Evolutionary conservation across 495 filamentous ascomycete species (phyloP).

Genomic region (Pyrenopolyporus hunteri): DNA sequence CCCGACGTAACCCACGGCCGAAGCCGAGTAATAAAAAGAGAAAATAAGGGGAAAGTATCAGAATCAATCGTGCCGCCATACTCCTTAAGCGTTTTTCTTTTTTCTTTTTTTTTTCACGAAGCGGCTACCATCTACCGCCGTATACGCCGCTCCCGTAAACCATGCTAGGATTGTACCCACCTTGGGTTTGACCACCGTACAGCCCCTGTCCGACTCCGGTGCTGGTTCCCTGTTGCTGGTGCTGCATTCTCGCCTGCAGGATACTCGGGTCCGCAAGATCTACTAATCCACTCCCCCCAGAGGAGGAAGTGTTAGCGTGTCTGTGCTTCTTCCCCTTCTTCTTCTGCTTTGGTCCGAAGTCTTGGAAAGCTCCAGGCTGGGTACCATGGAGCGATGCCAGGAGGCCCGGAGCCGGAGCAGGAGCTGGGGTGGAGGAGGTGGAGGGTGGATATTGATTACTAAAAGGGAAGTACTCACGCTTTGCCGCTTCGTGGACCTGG

Average conservation of each 20-base stretch:
- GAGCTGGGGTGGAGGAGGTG: constrained; percentile 85
- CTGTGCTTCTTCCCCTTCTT: constrained; percentile 99
- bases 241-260: constrained; percentile 96
- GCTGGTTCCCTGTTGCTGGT: constrained; percentile 69
- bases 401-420: constrained; percentile 85
- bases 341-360: constrained; percentile 92
- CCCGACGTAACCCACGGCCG: constrained; percentile 41
- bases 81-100: constrained; percentile 25
- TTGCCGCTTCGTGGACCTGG: constrained; percentile 78
- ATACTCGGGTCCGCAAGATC: constrained; percentile 99
- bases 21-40: constrained; percentile 18
- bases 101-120: too few relatives aligned
- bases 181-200: constrained; percentile 92
- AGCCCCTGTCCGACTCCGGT: constrained; percentile 85
- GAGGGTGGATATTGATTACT: constrained; percentile 75
- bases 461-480: constrained; percentile 93
- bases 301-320: constrained; percentile 99
- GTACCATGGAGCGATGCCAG: constrained; percentile 87
- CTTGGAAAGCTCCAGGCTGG: constrained; percentile 81
- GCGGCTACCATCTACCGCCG: constrained; percentile 71
- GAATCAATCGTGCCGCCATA: constrained; percentile 32
- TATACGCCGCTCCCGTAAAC: constrained; percentile 79
- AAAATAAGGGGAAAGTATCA: constrained; percentile 1
- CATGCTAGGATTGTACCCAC: constrained; percentile 93
- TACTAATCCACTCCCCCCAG: constrained; percentile 94